phyloP scores from a whole-genome alignment of 2,329 filamentous ascomycete genomes.

The Myriosclerotinia curreyana region DNA sequence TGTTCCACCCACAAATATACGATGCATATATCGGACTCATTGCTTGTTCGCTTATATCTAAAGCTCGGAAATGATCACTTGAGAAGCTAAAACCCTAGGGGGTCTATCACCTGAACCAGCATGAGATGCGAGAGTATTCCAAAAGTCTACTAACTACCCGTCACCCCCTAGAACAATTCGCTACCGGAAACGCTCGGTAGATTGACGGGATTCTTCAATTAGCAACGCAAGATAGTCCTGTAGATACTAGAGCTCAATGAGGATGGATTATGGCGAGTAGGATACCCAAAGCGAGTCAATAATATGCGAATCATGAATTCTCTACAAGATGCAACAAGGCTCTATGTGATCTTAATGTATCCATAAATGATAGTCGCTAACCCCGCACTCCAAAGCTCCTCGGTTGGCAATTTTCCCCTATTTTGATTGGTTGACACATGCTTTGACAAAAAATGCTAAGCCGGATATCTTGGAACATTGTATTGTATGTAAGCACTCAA shows the following conservation, averaged over 20 bases:
- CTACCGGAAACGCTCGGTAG: not conserved
- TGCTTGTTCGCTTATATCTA: not conserved
- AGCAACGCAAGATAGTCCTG: not conserved
- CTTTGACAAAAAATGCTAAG: not conserved
- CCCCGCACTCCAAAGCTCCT: constrained; percentile 3
- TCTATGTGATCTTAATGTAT: not conserved
- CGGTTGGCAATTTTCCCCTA: not conserved
- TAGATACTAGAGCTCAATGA: not conserved
- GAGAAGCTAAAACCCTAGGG: not conserved
- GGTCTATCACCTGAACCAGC: not conserved
- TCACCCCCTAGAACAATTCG: not conserved
- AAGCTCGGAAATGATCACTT: not conserved
- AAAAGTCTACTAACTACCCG: not conserved
- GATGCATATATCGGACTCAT: not conserved
- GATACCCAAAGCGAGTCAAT: not conserved
- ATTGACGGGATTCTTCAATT: not conserved
- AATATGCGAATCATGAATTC: not conserved
- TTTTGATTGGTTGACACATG: not conserved
- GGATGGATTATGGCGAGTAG: not conserved
- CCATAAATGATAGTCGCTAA: not conserved
- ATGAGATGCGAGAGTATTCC: not conserved
- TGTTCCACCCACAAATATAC: not conserved
- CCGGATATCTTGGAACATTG: not conserved
- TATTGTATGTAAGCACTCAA: not conserved
- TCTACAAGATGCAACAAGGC: not conserved